Conservation (phyloP, 805 yeast species). For the Metschnikowia vanudenii region DNA sequence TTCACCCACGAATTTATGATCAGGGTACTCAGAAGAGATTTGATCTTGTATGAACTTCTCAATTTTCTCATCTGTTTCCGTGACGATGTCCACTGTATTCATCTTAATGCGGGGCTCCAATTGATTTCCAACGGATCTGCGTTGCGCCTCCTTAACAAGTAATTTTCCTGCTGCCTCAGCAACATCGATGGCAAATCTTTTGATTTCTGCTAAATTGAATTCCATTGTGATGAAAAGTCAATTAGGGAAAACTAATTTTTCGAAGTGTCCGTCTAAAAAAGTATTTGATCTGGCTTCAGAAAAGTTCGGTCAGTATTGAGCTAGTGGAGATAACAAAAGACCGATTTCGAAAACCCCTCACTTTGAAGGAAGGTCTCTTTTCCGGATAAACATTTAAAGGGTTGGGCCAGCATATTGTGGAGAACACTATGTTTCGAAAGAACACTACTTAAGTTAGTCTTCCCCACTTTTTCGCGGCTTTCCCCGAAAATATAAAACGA, state of each 20-base stretch:
- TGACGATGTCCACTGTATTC: constrained; percentile 19
- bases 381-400: neutral
- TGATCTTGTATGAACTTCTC: constrained; percentile 14
- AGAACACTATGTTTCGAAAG: no score
- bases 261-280: no score
- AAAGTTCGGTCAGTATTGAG: no score
- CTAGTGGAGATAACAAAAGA: no score
- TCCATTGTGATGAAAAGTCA: no score
- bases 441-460: neutral
- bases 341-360: no score
- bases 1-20: constrained; percentile 18
- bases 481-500: no score
- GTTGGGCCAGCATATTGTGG: neutral
- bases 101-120: constrained; percentile 11
- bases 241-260: no score
- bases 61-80: constrained; percentile 16
- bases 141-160: constrained; percentile 9
- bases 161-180: constrained; percentile 17
- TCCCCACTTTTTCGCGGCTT: no score
- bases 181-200: constrained; percentile 14
- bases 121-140: neutral
- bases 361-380: no score
- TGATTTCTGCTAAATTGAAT: constrained; percentile 12
- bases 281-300: no score
- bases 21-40: constrained; percentile 10